These are phyloP conservation scores for Panicum hallii DNA, from an alignment of 202 grass and related monocot species.

Conservation along the genomic window DNA sequence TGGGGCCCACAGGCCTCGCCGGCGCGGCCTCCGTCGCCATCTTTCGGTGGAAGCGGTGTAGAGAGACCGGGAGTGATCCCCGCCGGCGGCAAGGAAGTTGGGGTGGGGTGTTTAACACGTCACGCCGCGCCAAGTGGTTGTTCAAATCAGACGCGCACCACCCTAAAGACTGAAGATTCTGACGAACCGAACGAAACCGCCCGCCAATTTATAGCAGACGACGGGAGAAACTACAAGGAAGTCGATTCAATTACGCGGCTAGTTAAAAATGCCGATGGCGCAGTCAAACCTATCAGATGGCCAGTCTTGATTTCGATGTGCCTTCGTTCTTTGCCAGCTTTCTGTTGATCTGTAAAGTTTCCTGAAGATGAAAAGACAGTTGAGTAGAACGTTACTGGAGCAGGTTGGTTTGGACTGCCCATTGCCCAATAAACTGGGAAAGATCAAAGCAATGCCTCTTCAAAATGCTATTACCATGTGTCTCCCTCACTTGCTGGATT, in stretches of 20 bases:
- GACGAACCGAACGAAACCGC: background rate
- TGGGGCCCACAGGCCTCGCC: constrained; percentile 40
- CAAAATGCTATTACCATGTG: background rate
- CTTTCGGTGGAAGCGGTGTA: background rate
- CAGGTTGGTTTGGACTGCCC: constrained; percentile 2
- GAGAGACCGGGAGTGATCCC: background rate
- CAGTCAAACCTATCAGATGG: background rate
- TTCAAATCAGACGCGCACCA: background rate
- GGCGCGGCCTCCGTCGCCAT: constrained; percentile 43
- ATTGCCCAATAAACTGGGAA: background rate
- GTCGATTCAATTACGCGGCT: background rate
- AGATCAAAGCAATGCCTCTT: background rate
- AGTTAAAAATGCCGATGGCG: background rate
- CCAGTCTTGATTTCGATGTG: constrained; percentile 16
- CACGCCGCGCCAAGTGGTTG: constrained; percentile 15
- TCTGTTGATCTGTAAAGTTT: background rate
- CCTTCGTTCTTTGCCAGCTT: constrained; percentile 7
- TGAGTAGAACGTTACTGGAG: background rate
- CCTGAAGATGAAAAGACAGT: background rate
- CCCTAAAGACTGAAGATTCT: background rate
- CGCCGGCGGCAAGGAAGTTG: background rate
- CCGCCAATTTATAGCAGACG: constrained; percentile 8
- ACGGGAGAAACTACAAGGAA: background rate
- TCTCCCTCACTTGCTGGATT: background rate
- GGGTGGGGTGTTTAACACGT: too few relatives aligned